A percentile compares a stretch with the other conserved stretches of the same genome.
Evolutionary conservation across 2,329 filamentous ascomycete genomes (phyloP).

Genomic region (Hymenoscyphus scutula): DNA sequence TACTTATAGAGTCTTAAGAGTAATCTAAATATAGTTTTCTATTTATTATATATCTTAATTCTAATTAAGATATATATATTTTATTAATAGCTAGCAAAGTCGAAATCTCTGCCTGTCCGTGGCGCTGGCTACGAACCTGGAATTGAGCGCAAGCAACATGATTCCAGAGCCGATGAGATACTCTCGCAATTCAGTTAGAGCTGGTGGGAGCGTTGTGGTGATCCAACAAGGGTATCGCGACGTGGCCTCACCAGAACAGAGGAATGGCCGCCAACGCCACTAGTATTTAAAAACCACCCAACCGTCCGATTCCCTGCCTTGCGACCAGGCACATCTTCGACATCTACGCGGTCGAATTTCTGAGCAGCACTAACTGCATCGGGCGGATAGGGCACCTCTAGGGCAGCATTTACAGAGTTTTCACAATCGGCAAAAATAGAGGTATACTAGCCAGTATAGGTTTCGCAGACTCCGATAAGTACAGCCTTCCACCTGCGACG

Average conservation of each 20-base stretch:
- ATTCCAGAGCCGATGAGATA: conserved; percentile 10
- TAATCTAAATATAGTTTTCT: no score
- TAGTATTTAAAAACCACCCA: conserved; percentile 21
- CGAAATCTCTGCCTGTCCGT: conserved; percentile 12
- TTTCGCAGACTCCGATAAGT: neutral
- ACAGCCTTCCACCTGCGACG: neutral
- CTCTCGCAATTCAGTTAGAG: conserved; percentile 7
- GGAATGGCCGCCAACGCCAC: conserved; percentile 18
- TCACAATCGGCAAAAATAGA: neutral
- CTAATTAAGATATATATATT: no score
- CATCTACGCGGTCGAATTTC: conserved; percentile 9
- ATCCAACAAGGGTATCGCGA: neutral
- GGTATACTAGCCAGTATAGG: neutral
- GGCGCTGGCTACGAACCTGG: conserved; percentile 16
- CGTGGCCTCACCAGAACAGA: conserved; percentile 18
- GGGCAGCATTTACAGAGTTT: conserved; percentile 10
- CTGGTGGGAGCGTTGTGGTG: conserved; percentile 4
- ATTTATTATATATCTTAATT: no score
- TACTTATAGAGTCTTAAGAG: no score
- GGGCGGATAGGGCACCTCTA: conserved; percentile 14
- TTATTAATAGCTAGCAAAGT: conserved; percentile 15
- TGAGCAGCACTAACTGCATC: conserved; percentile 10
- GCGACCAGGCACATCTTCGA: conserved; percentile 15
- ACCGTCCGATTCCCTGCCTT: conserved; percentile 14
- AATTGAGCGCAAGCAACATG: conserved; percentile 7